Percentiles rank a stretch among this genome's conserved stretches.
These are phyloP conservation scores for Ambispora gerdemannii DNA, from an alignment of 192 early-diverging fungal genomes.

Conservation along the genomic window DNA sequence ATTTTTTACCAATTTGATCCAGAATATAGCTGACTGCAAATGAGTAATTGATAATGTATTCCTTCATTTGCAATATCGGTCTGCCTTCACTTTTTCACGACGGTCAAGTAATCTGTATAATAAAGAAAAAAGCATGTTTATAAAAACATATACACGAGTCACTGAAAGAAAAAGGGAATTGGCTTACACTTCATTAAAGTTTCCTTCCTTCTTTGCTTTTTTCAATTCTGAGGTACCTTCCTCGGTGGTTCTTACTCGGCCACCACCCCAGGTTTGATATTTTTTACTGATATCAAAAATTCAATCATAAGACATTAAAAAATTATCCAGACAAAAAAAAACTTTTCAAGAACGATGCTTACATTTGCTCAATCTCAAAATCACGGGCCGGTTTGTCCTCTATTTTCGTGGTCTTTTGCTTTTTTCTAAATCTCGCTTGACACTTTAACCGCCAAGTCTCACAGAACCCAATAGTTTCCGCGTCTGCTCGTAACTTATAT, in stretches of 20 bases:
- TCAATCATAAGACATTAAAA: not conserved
- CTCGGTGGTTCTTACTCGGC: conserved; percentile 51
- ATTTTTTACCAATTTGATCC: not conserved
- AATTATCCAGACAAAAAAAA: not conserved
- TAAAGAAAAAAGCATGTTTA: not conserved
- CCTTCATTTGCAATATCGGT: conserved; percentile 74
- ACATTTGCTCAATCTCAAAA: conserved; percentile 71
- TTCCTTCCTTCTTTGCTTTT: conserved; percentile 68
- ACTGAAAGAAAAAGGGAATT: not conserved
- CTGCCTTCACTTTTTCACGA: conserved; percentile 75
- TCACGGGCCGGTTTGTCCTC: conserved; percentile 48
- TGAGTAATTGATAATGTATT: too few relatives aligned
- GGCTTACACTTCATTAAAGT: conserved; percentile 59
- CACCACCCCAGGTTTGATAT: conserved; percentile 73
- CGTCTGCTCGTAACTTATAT: conserved; percentile 63
- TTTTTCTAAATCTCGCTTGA: conserved; percentile 66
- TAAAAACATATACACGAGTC: too few relatives aligned
- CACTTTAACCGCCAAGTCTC: conserved; percentile 70
- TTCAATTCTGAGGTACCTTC: conserved; percentile 55
- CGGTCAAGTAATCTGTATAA: conserved; percentile 60
- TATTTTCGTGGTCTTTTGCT: conserved; percentile 46
- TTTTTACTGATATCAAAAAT: conserved; percentile 52
- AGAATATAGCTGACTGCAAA: too few relatives aligned
- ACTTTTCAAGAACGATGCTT: conserved; percentile 28
- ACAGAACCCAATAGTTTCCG: conserved; percentile 65